Evolutionary conservation across 2,329 filamentous ascomycete genomes (phyloP), one percentile per base, ranked within the genome.

Genomic region (Amylocarpus encephaloides): DNA sequence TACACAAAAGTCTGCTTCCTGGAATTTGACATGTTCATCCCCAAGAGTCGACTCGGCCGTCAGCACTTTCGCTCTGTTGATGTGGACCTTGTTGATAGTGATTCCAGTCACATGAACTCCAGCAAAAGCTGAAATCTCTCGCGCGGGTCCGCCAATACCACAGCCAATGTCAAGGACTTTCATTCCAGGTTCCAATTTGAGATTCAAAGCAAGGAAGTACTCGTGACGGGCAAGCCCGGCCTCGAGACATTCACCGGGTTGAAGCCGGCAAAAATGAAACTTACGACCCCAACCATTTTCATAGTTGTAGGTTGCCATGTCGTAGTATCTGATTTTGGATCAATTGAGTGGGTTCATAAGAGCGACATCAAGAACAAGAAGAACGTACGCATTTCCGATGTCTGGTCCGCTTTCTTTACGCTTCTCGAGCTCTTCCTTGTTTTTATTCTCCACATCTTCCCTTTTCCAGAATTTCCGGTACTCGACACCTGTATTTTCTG

Each of bases 341-440:
- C n/a, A 22, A 26, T 26, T 26, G 22, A 7, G 22, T 26, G 22
- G 4, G 22, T 7, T n/a, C n/a, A n/a, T 4, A 26, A 7, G 7
- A 26, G 22, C 7, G 7, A 26, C 83, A 19, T 12, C 16, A n/a
- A 26, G 22, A 26, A 7, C 22, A 26, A 26, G 7, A 26, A 4
- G 22, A 26, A 26, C 22, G 22, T 26, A 26, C 22, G 22, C 22
- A 26, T 26, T 26, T 26, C 22, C 22, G 22, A 26, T 26, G 7
- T 26, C 22, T 26, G 22, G 22, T 26, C 22, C 22, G 22, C 22
- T 26, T 26, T 26, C 22, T 26, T 26, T 26, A 7, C 22, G 22
- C 22, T 26, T 7, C 22, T 26, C 22, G 7, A 26, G 22, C 22
- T 26, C 7, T 4, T 26, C 22, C 22, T 26, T 26, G 4, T 4